These are phyloP conservation scores for Colletotrichum godetiae DNA, from an alignment of 2,329 filamentous ascomycete species.

Conservation along the genomic window DNA sequence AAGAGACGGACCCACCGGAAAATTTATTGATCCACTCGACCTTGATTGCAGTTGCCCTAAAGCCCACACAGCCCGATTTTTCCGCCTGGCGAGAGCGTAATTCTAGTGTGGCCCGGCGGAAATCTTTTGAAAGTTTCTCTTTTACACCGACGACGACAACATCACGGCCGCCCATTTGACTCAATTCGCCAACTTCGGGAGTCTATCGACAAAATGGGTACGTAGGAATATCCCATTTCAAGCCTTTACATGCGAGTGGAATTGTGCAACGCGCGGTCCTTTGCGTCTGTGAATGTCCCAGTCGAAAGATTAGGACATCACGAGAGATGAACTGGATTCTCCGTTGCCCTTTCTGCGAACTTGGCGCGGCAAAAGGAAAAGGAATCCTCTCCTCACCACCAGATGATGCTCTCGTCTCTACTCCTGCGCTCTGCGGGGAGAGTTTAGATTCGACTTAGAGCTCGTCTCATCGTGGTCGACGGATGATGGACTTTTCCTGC, in stretches of 20 bases:
- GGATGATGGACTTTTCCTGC: slow-evolving; percentile 41
- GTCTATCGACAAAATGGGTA: slow-evolving; percentile 70
- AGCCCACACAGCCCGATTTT: slow-evolving; percentile 20
- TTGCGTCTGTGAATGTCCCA: background rate
- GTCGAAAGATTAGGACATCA: background rate
- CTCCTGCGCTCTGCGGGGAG: slow-evolving; percentile 5
- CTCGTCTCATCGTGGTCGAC: background rate
- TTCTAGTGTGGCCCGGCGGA: slow-evolving; percentile 4
- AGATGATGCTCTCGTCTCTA: background rate
- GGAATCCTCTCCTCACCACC: slow-evolving; percentile 37
- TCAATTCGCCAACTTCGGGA: slow-evolving; percentile 54
- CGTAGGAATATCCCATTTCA: slow-evolving; percentile 56
- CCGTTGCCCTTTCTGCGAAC: slow-evolving; percentile 35
- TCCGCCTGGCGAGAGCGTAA: slow-evolving; percentile 9
- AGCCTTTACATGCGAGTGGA: slow-evolving; percentile 52
- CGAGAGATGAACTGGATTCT: slow-evolving; percentile 1
- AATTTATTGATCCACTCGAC: background rate
- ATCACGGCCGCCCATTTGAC: slow-evolving; percentile 46
- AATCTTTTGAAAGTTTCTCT: slow-evolving; percentile 14
- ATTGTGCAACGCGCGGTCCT: slow-evolving; percentile 31
- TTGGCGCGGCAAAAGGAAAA: slow-evolving; percentile 34
- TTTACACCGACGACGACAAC: slow-evolving; percentile 47
- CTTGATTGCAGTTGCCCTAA: slow-evolving; percentile 10
- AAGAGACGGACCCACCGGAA: background rate
- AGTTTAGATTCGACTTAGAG: background rate